Evolutionary conservation across 2,329 filamentous ascomycete species (phyloP).

Genomic region (Phyllosticta ampelicida): DNA sequence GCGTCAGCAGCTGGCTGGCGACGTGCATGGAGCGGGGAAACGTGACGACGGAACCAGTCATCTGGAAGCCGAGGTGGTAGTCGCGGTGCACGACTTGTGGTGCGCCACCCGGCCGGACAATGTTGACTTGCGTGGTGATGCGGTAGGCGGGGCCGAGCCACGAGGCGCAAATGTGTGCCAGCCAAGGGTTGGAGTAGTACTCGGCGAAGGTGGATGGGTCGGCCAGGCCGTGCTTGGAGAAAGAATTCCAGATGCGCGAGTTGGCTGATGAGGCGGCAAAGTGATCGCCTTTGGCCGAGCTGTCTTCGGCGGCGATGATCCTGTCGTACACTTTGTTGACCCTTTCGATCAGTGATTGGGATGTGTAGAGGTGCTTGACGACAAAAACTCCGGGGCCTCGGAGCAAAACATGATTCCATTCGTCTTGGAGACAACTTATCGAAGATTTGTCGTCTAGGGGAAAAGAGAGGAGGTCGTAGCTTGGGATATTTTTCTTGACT

Average conservation of each 20-base stretch:
- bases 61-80: conserved; percentile 55
- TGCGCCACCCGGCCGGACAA: conserved; percentile 48
- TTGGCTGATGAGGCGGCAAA: conserved; percentile 48
- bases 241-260: conserved; percentile 55
- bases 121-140: conserved; percentile 52
- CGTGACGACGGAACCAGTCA: conserved; percentile 32
- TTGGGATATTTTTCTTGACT: conserved; percentile 43
- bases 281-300: conserved; percentile 44
- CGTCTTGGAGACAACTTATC: conserved; percentile 42
- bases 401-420: conserved; percentile 49
- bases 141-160: conserved; percentile 53
- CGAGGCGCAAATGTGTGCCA: conserved; percentile 40
- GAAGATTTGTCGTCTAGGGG: conserved; percentile 21
- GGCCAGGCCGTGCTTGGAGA: conserved; percentile 47
- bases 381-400: conserved; percentile 50
- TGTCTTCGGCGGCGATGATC: conserved; percentile 39
- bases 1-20: conserved; percentile 46
- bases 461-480: conserved; percentile 40
- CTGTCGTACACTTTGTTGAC: conserved; percentile 38
- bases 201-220: conserved; percentile 43
- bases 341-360: conserved; percentile 32
- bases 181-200: conserved; percentile 53
- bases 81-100: conserved; percentile 51
- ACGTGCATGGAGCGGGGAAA: conserved; percentile 45
- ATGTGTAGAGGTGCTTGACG: conserved; percentile 42